Conservation (phyloP, 2,329 filamentous ascomycete genomes). For the Aureobasidium sp. region DNA sequence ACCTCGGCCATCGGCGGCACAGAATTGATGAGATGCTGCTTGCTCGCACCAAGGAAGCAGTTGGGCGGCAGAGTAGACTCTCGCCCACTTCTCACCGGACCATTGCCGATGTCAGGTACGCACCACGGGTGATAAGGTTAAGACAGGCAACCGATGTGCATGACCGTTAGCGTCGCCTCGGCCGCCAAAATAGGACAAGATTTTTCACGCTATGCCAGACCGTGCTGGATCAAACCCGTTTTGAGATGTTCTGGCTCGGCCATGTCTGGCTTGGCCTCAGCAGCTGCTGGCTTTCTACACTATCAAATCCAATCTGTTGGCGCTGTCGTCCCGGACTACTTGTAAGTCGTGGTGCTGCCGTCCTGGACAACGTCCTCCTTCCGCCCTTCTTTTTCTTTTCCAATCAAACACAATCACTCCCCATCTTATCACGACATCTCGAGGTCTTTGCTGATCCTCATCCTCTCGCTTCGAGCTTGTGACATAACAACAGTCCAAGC, state of each 20-base stretch:
- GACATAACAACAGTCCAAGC: background rate
- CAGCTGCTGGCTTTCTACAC: constrained; percentile 2
- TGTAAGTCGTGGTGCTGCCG: background rate
- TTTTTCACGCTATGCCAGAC: constrained; percentile 9
- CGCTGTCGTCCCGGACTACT: constrained; percentile 3
- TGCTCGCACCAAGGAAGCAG: background rate
- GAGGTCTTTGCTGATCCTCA: constrained; percentile 8
- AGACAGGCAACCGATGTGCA: constrained; percentile 15
- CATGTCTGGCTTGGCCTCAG: constrained; percentile 8
- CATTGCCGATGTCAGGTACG: constrained; percentile 14
- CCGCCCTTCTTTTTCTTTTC: background rate
- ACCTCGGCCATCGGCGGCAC: constrained; percentile 1
- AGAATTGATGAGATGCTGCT: background rate
- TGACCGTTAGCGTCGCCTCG: constrained; percentile 13
- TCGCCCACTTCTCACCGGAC: constrained; percentile 7
- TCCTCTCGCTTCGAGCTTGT: constrained; percentile 3
- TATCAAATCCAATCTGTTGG: constrained; percentile 15
- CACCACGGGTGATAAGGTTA: constrained; percentile 7
- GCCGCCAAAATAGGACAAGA: constrained; percentile 9
- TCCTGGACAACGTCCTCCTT: background rate
- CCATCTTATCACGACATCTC: background rate
- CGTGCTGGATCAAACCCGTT: constrained; percentile 13
- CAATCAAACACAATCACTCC: background rate
- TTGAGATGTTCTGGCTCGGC: constrained; percentile 13
- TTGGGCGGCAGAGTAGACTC: constrained; percentile 2